Evolutionary conservation across 2,329 filamentous ascomycete species (phyloP), one percentile per base, ranked within the genome.

Genomic region (Dothistroma septosporum): DNA sequence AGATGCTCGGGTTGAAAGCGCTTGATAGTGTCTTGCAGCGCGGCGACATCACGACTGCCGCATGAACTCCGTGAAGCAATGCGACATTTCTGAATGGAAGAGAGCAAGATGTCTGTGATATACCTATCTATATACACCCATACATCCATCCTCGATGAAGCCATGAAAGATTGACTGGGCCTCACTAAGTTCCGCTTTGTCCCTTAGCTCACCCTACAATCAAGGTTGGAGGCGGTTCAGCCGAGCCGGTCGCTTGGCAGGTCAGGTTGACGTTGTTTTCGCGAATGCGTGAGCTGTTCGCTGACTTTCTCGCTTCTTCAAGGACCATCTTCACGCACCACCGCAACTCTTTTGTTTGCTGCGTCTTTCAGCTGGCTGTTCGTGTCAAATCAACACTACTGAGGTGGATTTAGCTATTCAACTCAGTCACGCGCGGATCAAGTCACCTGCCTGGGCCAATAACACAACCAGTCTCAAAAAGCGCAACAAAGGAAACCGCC

Each of bases 361-460:
- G 50, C 50, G 24, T 53, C 55, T 28, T 28, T 28, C 62, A 63
- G 60, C 58, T 59, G 60, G 61, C 64, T 64, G 59, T 55, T 62
- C 59, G 53, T 60, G 58, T 62, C 53, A 62, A 28, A 61, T 49
- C 37, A 14, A 56, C 52, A 61, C 63, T 58, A 66, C 67, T 65
- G 64, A 66, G 65, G 71, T 72, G 71, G 68, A 73, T 70, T 73
- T 73, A 68, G 65, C 64, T 73, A 70, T 72, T 69, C 67, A 68
- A 68, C 64, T 68, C 69, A 67, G 69, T 64, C 66, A 62, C 59
- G 59, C 70, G 64, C 69, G 63, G 68, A 54, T 63, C 68, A 28
- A 28, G 65, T 65, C 62, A 58, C 14, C 60, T 61, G 66, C 61
- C 60, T 52, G 53, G 28, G 47, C 19, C 47, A 60, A 59, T 49